phyloP scores from a whole-genome alignment of 192 early-diverging fungal species.

The Jimgerdemannia flammicorona region DNA sequence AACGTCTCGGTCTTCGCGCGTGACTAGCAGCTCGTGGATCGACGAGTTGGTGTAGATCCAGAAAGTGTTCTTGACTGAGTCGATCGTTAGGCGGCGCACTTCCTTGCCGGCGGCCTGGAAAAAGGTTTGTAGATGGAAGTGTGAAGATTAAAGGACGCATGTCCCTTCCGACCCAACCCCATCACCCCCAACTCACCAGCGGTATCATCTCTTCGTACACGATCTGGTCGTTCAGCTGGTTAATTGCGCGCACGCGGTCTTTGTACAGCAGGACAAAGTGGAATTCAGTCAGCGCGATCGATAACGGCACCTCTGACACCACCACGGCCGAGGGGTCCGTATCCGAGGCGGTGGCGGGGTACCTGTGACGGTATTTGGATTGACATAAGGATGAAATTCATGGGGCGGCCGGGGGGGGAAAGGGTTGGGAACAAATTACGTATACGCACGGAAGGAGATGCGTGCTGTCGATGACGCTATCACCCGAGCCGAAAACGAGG shows the following conservation, averaged over 20 bases:
- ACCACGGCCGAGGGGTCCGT: constrained; percentile 20
- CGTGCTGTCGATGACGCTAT: constrained; percentile 79
- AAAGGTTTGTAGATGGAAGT: background rate
- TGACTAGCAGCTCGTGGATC: constrained; percentile 88
- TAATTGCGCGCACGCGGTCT: constrained; percentile 72
- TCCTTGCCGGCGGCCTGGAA: constrained; percentile 54
- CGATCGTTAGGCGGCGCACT: constrained; percentile 67
- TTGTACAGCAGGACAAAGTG: constrained; percentile 86
- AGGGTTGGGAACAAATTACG: background rate
- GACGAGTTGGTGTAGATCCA: constrained; percentile 87
- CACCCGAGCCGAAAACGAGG: constrained; percentile 73
- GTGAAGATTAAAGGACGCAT: too few species aligned
- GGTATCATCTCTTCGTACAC: constrained; percentile 79
- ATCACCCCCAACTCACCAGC: constrained; percentile 43
- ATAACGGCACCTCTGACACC: constrained; percentile 58
- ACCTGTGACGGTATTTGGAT: constrained; percentile 15
- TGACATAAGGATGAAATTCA: background rate
- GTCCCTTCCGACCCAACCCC: background rate
- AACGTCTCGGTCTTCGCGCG: constrained; percentile 90
- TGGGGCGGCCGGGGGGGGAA: too few species aligned
- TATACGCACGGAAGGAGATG: constrained; percentile 72
- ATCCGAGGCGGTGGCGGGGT: constrained; percentile 47
- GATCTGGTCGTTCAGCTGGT: constrained; percentile 75
- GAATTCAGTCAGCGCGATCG: constrained; percentile 83
- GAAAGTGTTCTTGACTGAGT: constrained; percentile 76